Evolutionary conservation across 2,329 filamentous ascomycete species (phyloP).

Genomic region (Sphaerulina populicola): DNA sequence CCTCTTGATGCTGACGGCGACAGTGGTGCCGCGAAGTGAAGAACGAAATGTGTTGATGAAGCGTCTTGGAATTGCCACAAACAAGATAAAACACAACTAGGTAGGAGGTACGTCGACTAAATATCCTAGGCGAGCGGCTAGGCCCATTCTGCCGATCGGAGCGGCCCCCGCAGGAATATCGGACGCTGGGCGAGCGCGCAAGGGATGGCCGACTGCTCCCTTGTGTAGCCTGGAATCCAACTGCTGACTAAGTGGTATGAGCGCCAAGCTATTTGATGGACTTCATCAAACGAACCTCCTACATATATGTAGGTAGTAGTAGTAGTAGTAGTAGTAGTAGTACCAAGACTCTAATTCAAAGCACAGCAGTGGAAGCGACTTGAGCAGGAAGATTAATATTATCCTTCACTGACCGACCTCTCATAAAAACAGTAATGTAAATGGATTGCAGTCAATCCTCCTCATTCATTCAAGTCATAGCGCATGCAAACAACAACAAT

Average conservation of each 20-base stretch:
- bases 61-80: conserved; percentile 7
- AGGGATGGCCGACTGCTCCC: conserved; percentile 15
- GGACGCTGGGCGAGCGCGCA: conserved; percentile 12
- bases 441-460: neutral
- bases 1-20: neutral
- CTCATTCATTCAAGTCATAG: conserved; percentile 5
- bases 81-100: no score
- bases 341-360: no score
- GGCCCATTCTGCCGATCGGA: conserved; percentile 1
- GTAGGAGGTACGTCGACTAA: neutral
- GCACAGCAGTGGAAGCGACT: no score
- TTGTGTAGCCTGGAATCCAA: conserved; percentile 12
- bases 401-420: no score
- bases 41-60: neutral
- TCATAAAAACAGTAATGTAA: no score
- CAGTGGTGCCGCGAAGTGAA: neutral
- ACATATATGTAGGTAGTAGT: no score
- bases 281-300: no score
- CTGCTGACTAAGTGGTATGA: neutral
- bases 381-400: no score
- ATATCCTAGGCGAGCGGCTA: neutral
- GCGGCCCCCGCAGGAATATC: conserved; percentile 5
- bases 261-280: neutral
- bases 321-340: no score
- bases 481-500: neutral